Base-by-base conservation (phyloP, 345 rosid species). In the Populus alba region DNA sequence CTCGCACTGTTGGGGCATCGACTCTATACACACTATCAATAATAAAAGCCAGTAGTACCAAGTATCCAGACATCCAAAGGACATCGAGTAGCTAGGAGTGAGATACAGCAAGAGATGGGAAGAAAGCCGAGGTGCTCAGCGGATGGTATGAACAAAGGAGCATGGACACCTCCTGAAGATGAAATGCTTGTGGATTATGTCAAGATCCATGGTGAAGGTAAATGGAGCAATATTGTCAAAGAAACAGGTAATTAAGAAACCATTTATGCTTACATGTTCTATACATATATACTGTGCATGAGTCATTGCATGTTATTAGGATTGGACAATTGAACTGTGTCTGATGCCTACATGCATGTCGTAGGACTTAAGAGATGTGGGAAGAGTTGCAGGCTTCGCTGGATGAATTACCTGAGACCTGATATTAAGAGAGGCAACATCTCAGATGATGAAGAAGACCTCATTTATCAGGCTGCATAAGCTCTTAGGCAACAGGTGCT, bases 401-500 rank as follows among this genome's bases (percentile, higher is more conserved):
- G 86, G 83, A 69, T 77, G 83, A 83, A 80, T 53, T 83, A 83
- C 38, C 70, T 83, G 61, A 77, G 86, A 70, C 86, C 86, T 22
- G 77, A 71, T 55, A 75, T 83, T 5, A 83, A 80, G 79, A 78
- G 86, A 83, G 86, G 83, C 25, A 80, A 80, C 68, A 77, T 83
- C 37, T 77, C 83, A 0, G 23, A 18, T 2, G 87, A 81, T 43
- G 87, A 86, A 78, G 87, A 84, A 37, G 83, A 83, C 57, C 82
- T 86, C 25, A 83, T 83, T n/a, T 78, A 77, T 83, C 67, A 78
- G 88, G 20, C 81, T 86, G 2, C 88, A 86, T 73, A 86, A 57
- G 38, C 82, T 85, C n/a, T 62, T 85, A 13, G 88, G 86, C 75
- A 85, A 85, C 79, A 85, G 88, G 88, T 85, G 6, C 5, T 13